Base-by-base conservation (phyloP, 1,139 yeast genomes). In the Suhomyces wounanorum region DNA sequence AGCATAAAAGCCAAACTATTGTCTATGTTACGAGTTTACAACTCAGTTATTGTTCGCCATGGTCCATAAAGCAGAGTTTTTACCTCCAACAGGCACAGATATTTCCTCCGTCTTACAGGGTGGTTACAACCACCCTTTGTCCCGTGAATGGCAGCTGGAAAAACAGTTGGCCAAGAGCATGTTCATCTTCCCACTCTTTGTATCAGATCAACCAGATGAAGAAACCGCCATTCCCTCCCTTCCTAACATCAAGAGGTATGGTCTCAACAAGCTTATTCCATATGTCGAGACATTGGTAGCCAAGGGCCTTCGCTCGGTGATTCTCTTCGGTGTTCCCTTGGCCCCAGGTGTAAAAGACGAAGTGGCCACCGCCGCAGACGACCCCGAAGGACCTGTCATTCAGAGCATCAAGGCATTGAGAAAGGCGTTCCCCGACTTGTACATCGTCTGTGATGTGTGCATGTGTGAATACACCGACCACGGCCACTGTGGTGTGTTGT, bases 331-430 rank as follows among this genome's bases (percentile, higher is more conserved):
- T 25, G 97, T 95, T 11, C 94, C 96, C 3, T 69, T 89, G 62
- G 81, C 82, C 49, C 84, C 79, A 7, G 89, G 87, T 2, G 82
- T 75, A 41, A 94, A 94, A 65, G 99, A 94, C 66, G 76, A 79
- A 8, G 77, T 77, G 44, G 99, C 97, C 16, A 82, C 96, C 2
- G 83, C 91, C 41, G 99, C 99, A 1, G 99, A 94, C 67, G 97
- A 92, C 69, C 97, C 97, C 41, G 79, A 89, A 36, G 98, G 99
- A 0, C 99, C 99, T 2, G 98, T 94, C 4, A 92, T 94, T 58
- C 78, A 69, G 55, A 87, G 94, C 28, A 85, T 89, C 61, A 86
- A 84, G 63, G 77, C 81, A 2, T 78, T 94, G 54, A 79, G 78
- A 54, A 59, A 69, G 44, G 73, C 79, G 36, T 91, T 88, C 70